These are phyloP conservation scores for Heterobasidion irregulare DNA, from an alignment of 1,284 basidiomycete species.

Conservation along the genomic window DNA sequence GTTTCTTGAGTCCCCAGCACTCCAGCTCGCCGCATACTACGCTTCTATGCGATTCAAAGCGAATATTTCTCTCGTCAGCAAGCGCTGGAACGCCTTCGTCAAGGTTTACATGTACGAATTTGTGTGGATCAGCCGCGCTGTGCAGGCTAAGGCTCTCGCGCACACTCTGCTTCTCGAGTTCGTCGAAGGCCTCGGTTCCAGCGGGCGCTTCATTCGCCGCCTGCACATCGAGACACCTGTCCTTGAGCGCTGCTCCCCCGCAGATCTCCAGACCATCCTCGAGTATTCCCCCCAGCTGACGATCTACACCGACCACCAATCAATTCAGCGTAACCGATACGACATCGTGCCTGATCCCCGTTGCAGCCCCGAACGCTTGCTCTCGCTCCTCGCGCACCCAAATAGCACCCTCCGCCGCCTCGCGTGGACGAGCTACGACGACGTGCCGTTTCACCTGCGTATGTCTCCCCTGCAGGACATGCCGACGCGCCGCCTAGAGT, in stretches of 20 bases:
- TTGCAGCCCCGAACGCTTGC: slow-evolving; percentile 43
- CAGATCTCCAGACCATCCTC: slow-evolving; percentile 56
- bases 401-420: slow-evolving; percentile 43
- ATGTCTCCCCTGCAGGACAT: slow-evolving; percentile 45
- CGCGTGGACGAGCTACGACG: slow-evolving; percentile 65
- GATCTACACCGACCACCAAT: slow-evolving; percentile 54
- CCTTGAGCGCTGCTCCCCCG: slow-evolving; percentile 55
- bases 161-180: slow-evolving; percentile 42
- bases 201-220: slow-evolving; percentile 49
- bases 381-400: slow-evolving; percentile 48
- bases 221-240: slow-evolving; percentile 64
- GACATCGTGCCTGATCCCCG: slow-evolving; percentile 34
- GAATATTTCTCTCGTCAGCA: slow-evolving; percentile 43
- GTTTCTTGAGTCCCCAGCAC: slow-evolving; percentile 33
- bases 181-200: slow-evolving; percentile 24
- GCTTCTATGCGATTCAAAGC: slow-evolving; percentile 39
- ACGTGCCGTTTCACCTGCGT: slow-evolving; percentile 48
- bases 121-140: slow-evolving; percentile 54
- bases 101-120: slow-evolving; percentile 55
- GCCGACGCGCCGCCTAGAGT: slow-evolving; percentile 38
- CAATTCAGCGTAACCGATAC: slow-evolving; percentile 45
- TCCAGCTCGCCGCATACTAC: slow-evolving; percentile 36
- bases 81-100: slow-evolving; percentile 43
- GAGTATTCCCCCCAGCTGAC: slow-evolving; percentile 50
- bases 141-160: slow-evolving; percentile 51